These are phyloP conservation scores for Clarireedia hainanense DNA, from an alignment of 2,329 filamentous ascomycete species.

Conservation along the genomic window DNA sequence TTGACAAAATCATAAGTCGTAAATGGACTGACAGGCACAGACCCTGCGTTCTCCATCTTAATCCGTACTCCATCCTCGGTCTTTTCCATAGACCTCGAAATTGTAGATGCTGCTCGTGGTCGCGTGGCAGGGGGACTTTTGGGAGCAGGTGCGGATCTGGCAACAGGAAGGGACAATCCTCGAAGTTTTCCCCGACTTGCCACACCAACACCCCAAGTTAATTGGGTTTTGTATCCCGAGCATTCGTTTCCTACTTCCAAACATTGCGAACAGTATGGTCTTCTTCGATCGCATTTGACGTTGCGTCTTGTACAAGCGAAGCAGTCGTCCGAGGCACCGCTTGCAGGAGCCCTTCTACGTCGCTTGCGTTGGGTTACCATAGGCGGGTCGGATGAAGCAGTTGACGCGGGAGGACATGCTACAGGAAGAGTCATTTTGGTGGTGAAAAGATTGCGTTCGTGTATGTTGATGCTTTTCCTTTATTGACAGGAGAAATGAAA, in stretches of 20 bases:
- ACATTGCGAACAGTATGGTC: slow-evolving; percentile 93
- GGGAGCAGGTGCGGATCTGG: slow-evolving; percentile 46
- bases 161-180: slow-evolving; percentile 69
- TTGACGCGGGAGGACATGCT: slow-evolving; percentile 25
- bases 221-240: slow-evolving; percentile 90
- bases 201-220: slow-evolving; percentile 95
- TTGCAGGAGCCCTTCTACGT: slow-evolving; percentile 79
- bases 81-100: slow-evolving; percentile 15
- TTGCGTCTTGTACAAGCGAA: slow-evolving; percentile 83
- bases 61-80: slow-evolving; percentile 26
- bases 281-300: slow-evolving; percentile 79
- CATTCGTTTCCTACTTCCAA: slow-evolving; percentile 87
- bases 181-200: slow-evolving; percentile 92
- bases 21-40: slow-evolving; percentile 22
- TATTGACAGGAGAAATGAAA: slow-evolving; percentile 8
- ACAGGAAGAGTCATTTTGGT: slow-evolving; percentile 28
- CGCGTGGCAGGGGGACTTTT: slow-evolving; percentile 26
- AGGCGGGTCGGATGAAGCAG: slow-evolving; percentile 21
- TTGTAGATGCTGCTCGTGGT: slow-evolving; percentile 23
- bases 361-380: slow-evolving; percentile 45
- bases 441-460: not conserved
- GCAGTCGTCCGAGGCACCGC: slow-evolving; percentile 89
- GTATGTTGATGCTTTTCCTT: not conserved
- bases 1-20: slow-evolving; percentile 34
- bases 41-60: slow-evolving; percentile 23